Conservation (phyloP, 768 basidiomycete species). For the Tremella mesenterica region DNA sequence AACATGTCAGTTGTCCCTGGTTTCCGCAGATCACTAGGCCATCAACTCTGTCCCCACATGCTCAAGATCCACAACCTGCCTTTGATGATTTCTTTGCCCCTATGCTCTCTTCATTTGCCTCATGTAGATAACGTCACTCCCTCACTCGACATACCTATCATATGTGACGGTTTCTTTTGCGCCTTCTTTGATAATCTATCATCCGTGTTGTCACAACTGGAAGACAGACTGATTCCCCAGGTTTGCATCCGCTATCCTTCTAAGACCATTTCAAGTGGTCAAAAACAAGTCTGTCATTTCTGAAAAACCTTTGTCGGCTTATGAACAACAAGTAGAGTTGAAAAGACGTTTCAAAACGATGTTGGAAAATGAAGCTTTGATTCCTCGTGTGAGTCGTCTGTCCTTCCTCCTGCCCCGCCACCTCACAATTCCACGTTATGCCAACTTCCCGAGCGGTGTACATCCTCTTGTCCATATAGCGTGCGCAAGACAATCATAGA, state of each 20-base stretch:
- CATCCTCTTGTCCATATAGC: too few species aligned
- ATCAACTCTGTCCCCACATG: neutral
- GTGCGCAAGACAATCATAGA: slow-evolving; percentile 47
- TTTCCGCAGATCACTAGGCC: too few species aligned
- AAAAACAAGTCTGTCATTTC: slow-evolving; percentile 23
- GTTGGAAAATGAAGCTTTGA: slow-evolving; percentile 45
- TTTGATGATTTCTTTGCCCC: too few species aligned
- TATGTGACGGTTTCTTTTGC: too few species aligned
- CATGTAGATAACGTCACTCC: too few species aligned
- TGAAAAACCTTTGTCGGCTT: slow-evolving; percentile 34
- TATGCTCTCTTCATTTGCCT: too few species aligned
- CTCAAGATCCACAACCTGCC: too few species aligned
- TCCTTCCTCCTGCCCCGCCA: neutral
- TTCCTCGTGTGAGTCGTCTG: slow-evolving; percentile 48
- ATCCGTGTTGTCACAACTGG: neutral
- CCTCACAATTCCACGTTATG: too few species aligned
- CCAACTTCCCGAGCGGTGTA: too few species aligned
- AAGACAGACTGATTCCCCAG: slow-evolving; percentile 4
- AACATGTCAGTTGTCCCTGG: slow-evolving; percentile 32
- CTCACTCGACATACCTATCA: too few species aligned
- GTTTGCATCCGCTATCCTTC: slow-evolving; percentile 45
- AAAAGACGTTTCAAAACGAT: slow-evolving; percentile 44
- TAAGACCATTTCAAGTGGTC: slow-evolving; percentile 43
- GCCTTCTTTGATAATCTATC: too few species aligned
- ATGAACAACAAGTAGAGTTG: slow-evolving; percentile 45